Conservation (phyloP, 768 basidiomycete genomes). For the Trametes punicea region DNA sequence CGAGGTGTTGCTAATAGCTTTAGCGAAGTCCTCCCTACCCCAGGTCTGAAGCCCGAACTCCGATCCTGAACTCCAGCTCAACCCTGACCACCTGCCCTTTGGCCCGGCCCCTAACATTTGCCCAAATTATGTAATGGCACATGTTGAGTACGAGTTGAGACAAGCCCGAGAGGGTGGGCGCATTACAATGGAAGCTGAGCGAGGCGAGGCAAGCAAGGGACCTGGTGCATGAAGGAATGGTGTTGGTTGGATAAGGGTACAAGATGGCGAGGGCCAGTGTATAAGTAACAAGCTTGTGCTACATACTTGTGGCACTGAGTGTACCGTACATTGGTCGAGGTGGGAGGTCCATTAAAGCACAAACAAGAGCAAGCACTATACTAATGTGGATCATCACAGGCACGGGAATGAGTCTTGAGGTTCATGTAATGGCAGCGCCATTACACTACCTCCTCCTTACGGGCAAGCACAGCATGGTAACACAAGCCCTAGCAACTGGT, state of each 20-base stretch:
- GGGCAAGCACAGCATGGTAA: neutral
- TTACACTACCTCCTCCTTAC: neutral
- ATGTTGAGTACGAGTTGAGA: neutral
- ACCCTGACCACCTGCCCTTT: too few species aligned
- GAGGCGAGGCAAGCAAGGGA: neutral
- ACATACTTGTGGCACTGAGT: neutral
- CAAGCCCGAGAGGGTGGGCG: neutral
- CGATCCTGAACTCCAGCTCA: too few species aligned
- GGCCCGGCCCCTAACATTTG: too few species aligned
- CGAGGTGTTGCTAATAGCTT: too few species aligned
- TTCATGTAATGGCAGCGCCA: neutral
- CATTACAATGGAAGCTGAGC: neutral
- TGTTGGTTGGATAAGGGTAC: neutral
- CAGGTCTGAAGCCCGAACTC: too few species aligned
- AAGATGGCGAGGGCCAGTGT: neutral
- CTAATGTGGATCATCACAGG: neutral
- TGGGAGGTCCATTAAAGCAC: neutral
- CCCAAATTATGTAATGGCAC: neutral
- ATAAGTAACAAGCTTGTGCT: neutral
- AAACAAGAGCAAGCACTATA: neutral
- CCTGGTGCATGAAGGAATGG: neutral
- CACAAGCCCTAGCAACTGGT: neutral
- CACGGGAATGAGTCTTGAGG: neutral
- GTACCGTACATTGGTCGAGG: neutral
- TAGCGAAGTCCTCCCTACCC: too few species aligned